These are phyloP conservation scores for Cyberlindnera maritima DNA, from an alignment of 805 yeast genomes.

Conservation along the genomic window DNA sequence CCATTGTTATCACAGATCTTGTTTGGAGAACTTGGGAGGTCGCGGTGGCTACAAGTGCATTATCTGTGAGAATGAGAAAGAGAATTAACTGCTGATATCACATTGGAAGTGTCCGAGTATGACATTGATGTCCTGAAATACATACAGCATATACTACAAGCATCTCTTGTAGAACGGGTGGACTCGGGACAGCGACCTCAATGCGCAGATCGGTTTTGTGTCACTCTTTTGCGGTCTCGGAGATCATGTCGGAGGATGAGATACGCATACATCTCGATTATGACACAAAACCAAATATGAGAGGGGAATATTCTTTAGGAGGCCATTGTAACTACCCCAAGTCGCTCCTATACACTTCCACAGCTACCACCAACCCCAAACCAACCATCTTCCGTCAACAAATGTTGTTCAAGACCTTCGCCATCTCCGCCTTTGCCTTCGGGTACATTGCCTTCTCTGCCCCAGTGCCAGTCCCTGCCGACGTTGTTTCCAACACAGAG, in stretches of 20 bases:
- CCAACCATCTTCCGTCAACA: neutral
- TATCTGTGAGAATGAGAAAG: constrained; percentile 33
- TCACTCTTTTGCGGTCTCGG: no score
- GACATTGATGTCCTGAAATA: no score
- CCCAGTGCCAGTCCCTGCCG: constrained; percentile 1
- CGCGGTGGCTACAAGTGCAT: constrained; percentile 34
- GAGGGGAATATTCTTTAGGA: no score
- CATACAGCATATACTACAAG: no score
- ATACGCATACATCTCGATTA: no score
- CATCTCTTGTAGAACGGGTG: no score
- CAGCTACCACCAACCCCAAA: neutral
- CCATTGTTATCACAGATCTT: constrained; percentile 62
- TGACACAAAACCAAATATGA: no score
- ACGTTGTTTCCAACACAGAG: constrained; percentile 22
- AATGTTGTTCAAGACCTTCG: constrained; percentile 15
- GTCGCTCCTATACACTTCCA: no score
- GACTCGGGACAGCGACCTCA: no score
- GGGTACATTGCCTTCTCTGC: neutral
- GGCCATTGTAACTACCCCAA: no score
- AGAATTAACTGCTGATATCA: no score
- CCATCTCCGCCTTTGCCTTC: constrained; percentile 2
- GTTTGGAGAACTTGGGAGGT: constrained; percentile 48
- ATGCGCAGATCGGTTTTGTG: neutral
- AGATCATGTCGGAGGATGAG: no score
- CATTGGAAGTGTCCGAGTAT: neutral